A percentile compares a stretch with the other conserved stretches of the same genome.
These are phyloP conservation scores for Aspergillus uvarum DNA, from an alignment of 2,329 filamentous ascomycete species.

Conservation along the genomic window DNA sequence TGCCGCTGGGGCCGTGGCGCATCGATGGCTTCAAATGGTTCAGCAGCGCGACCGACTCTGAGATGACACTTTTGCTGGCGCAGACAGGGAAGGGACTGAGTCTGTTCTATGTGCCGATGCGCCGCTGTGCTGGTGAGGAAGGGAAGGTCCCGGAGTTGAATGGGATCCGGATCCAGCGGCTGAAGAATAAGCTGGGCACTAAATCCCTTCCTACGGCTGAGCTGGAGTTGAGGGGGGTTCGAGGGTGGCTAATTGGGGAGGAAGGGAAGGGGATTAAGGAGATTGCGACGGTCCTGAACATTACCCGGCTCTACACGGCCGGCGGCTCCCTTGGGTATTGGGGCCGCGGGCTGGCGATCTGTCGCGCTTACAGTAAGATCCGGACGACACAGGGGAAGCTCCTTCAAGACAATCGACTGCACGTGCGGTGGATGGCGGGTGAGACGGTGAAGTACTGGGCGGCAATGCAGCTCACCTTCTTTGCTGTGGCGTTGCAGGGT, in stretches of 20 bases:
- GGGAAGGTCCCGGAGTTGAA: conserved; percentile 42
- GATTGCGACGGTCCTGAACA: conserved; percentile 67
- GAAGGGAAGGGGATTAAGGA: conserved; percentile 67
- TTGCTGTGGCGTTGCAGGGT: conserved; percentile 34
- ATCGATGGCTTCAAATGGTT: conserved; percentile 73
- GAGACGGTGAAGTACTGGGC: conserved; percentile 41
- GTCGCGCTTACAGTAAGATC: conserved; percentile 42
- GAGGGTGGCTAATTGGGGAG: conserved; percentile 65
- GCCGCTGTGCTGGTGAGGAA: background rate
- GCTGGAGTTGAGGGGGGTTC: conserved; percentile 63
- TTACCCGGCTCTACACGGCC: conserved; percentile 54
- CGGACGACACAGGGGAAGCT: conserved; percentile 39
- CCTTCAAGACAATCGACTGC: conserved; percentile 43
- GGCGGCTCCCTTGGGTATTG: conserved; percentile 38
- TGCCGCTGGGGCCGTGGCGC: conserved; percentile 13
- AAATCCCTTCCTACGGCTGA: conserved; percentile 70
- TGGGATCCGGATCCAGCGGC: conserved; percentile 63
- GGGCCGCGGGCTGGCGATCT: conserved; percentile 42
- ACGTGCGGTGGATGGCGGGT: conserved; percentile 40
- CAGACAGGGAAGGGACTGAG: conserved; percentile 57
- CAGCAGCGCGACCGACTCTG: conserved; percentile 64
- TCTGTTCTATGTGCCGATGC: conserved; percentile 65
- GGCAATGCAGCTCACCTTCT: conserved; percentile 39
- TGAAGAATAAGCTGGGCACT: conserved; percentile 74
- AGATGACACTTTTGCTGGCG: conserved; percentile 65